Conservation (phyloP, 441 rosid species). For the Melastoma candidum region DNA sequence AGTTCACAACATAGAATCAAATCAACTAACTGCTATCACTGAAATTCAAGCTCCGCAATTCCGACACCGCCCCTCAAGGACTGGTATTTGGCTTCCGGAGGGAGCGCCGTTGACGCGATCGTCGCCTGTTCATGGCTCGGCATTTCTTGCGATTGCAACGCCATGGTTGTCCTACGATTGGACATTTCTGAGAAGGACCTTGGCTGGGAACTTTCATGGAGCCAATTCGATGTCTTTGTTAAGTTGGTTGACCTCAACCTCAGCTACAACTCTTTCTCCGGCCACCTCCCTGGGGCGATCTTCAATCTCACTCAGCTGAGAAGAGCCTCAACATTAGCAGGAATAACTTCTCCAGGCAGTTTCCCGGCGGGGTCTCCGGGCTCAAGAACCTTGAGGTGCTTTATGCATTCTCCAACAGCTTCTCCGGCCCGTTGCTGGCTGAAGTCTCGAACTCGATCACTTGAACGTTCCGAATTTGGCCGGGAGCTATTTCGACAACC, state of each 20-base stretch:
- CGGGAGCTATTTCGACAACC: slow-evolving; percentile 83
- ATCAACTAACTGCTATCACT: slow-evolving; percentile 2
- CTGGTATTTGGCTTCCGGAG: slow-evolving; percentile 45
- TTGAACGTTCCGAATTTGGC: slow-evolving; percentile 77
- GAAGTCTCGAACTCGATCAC: slow-evolving; percentile 41
- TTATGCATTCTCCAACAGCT: slow-evolving; percentile 89
- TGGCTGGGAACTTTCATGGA: slow-evolving; percentile 44
- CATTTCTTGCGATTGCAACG: slow-evolving; percentile 53
- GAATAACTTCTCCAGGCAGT: slow-evolving; percentile 71
- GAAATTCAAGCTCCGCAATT: slow-evolving; percentile 53
- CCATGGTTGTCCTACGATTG: slow-evolving; percentile 39
- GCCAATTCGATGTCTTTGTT: slow-evolving; percentile 37
- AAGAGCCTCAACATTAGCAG: slow-evolving; percentile 67
- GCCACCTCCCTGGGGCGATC: slow-evolving; percentile 46
- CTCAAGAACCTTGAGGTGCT: slow-evolving; percentile 41
- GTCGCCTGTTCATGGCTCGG: slow-evolving; percentile 88
- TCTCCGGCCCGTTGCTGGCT: slow-evolving; percentile 63
- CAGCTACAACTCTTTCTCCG: slow-evolving; percentile 69
- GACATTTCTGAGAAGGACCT: slow-evolving; percentile 60
- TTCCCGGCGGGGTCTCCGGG: slow-evolving; percentile 43
- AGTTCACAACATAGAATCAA: background rate
- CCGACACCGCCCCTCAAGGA: slow-evolving; percentile 33
- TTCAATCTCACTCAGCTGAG: slow-evolving; percentile 39
- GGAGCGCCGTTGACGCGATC: slow-evolving; percentile 15
- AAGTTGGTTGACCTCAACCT: slow-evolving; percentile 67